Evolutionary conservation across 768 basidiomycete species (phyloP).

Genomic region (Serendipita indica): DNA sequence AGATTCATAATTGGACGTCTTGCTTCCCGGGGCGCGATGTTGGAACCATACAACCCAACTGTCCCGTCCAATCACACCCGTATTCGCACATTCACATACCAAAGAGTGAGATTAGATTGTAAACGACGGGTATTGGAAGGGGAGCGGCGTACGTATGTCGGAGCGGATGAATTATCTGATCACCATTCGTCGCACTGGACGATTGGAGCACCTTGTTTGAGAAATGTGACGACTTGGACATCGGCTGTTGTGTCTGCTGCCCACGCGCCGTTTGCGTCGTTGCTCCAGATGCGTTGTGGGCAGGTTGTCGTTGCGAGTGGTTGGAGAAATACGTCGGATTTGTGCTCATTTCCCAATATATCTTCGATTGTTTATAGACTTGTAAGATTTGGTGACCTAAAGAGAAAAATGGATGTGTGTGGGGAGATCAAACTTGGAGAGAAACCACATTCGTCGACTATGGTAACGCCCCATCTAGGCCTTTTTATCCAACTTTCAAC

Average conservation of each 20-base stretch:
- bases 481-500: neutral
- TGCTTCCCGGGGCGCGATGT: constrained; percentile 79
- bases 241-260: constrained; percentile 19
- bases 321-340: constrained; percentile 52
- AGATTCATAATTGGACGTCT: constrained; percentile 83
- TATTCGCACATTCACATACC: neutral
- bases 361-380: too few relatives aligned
- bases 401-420: too few relatives aligned
- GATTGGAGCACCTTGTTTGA: constrained; percentile 30
- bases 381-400: too few relatives aligned
- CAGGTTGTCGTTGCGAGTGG: constrained; percentile 36
- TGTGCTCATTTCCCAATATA: constrained; percentile 9
- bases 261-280: constrained; percentile 15
- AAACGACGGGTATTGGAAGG: neutral
- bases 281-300: constrained; percentile 15
- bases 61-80: neutral
- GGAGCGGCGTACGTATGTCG: constrained; percentile 12
- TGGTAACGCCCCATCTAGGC: too few relatives aligned
- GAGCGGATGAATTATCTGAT: constrained; percentile 9
- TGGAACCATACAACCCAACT: constrained; percentile 93
- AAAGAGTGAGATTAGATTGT: too few relatives aligned
- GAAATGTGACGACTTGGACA: constrained; percentile 33
- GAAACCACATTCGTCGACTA: too few relatives aligned
- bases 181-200: neutral
- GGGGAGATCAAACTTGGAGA: too few relatives aligned